These are phyloP conservation scores for Kluyveromyces marxianus DNA, from an alignment of 1,139 yeast genomes.

Conservation along the genomic window DNA sequence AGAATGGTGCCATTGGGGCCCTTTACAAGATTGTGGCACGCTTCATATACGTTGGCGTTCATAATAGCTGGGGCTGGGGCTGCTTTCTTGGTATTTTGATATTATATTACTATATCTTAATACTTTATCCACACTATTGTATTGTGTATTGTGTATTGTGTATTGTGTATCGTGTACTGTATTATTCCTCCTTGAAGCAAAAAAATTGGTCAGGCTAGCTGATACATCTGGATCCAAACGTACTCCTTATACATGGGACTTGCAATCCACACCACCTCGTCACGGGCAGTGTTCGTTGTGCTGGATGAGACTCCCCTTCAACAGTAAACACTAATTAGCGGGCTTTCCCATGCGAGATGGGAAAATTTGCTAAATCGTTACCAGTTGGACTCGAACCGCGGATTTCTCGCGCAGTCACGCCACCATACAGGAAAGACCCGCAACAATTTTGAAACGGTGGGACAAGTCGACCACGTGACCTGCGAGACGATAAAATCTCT, in stretches of 20 bases:
- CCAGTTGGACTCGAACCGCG: slow-evolving; percentile 2
- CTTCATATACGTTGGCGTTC: slow-evolving; percentile 27
- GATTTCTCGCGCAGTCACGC: slow-evolving; percentile 2
- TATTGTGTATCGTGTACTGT: no score
- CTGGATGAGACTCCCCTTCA: slow-evolving; percentile 40
- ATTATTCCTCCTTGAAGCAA: not conserved
- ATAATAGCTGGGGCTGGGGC: slow-evolving; percentile 5
- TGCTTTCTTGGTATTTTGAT: no score
- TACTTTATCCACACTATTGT: no score
- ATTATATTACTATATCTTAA: no score
- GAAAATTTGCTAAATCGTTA: not conserved
- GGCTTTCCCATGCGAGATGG: not conserved
- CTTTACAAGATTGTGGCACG: slow-evolving; percentile 24
- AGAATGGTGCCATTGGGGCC: slow-evolving; percentile 22
- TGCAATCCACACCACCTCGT: slow-evolving; percentile 39
- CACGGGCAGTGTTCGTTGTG: slow-evolving; percentile 36
- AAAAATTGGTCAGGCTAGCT: not conserved
- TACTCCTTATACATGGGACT: slow-evolving; percentile 10
- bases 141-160: no score
- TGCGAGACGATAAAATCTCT: not conserved
- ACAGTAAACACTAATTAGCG: slow-evolving; percentile 28
- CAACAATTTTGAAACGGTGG: slow-evolving; percentile 6
- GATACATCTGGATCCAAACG: not conserved
- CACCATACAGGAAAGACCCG: slow-evolving; percentile 2
- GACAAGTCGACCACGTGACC: slow-evolving; percentile 6